A percentile compares a stretch with the other conserved stretches of the same genome.
Conservation (phyloP, 2,329 filamentous ascomycete genomes). For the Phaeosphaeriaceae sp. region DNA sequence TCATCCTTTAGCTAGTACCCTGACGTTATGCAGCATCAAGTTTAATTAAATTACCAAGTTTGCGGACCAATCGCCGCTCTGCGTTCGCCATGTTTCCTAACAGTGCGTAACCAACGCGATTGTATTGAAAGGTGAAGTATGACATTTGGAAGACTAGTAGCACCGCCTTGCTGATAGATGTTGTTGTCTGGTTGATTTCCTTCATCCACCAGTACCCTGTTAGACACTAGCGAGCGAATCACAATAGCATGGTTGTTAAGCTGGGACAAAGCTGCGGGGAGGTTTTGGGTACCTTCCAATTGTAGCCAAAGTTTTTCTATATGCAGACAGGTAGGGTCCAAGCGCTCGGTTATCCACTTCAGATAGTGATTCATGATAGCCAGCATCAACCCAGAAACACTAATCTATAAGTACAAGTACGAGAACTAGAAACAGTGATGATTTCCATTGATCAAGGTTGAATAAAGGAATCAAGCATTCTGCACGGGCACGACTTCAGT, state of each 20-base stretch:
- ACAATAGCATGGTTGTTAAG: conserved; percentile 21
- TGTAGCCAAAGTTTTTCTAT: too few species aligned
- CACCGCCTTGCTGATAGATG: background rate
- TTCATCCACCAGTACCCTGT: conserved; percentile 23
- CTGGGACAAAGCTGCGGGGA: conserved; percentile 4
- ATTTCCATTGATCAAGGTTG: background rate
- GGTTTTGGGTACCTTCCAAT: too few species aligned
- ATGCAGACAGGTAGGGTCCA: too few species aligned
- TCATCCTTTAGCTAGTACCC: conserved; percentile 1
- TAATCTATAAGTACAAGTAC: too few species aligned
- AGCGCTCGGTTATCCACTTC: too few species aligned
- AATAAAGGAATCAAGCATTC: too few species aligned
- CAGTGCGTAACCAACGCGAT: conserved; percentile 8
- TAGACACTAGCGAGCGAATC: conserved; percentile 27
- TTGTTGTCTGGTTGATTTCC: background rate
- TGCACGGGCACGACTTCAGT: too few species aligned
- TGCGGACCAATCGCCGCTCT: conserved; percentile 33
- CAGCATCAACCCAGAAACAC: too few species aligned
- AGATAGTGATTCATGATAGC: too few species aligned
- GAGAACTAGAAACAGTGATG: too few species aligned
- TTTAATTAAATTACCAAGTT: conserved; percentile 22
- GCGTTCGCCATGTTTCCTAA: conserved; percentile 18
- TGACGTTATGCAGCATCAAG: background rate
- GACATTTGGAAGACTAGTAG: background rate
- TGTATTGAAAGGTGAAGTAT: background rate